These are phyloP conservation scores for Alternaria ventricosa DNA, from an alignment of 2,329 filamentous ascomycete species.

Conservation along the genomic window DNA sequence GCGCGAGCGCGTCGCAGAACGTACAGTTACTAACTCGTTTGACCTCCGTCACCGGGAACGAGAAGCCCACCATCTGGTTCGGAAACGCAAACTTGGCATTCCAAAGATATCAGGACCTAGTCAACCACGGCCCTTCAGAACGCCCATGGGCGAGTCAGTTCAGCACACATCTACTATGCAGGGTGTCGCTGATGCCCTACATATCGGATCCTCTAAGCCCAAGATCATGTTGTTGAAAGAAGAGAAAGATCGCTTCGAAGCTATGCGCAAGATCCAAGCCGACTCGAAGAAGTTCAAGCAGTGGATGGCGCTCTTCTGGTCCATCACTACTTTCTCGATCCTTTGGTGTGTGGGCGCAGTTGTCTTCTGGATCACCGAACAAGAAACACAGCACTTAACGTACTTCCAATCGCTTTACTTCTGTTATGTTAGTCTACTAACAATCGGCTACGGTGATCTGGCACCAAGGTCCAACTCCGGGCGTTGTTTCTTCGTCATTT, in stretches of 20 bases:
- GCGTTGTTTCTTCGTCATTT: slow-evolving; percentile 90
- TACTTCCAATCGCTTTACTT: slow-evolving; percentile 90
- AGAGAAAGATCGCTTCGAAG: slow-evolving; percentile 71
- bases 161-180: slow-evolving; percentile 8
- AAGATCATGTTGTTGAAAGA: slow-evolving; percentile 64
- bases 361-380: slow-evolving; percentile 72
- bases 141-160: slow-evolving; percentile 26
- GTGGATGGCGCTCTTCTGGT: slow-evolving; percentile 76
- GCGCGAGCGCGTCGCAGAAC: slow-evolving; percentile 61
- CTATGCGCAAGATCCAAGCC: slow-evolving; percentile 82
- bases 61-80: slow-evolving; percentile 30
- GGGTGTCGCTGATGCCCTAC: slow-evolving; percentile 17
- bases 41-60: slow-evolving; percentile 52
- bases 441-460: slow-evolving; percentile 85
- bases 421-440: slow-evolving; percentile 80
- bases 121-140: slow-evolving; percentile 26
- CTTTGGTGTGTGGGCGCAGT: slow-evolving; percentile 83
- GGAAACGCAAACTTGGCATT: slow-evolving; percentile 21
- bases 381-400: slow-evolving; percentile 61
- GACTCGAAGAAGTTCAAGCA: slow-evolving; percentile 69
- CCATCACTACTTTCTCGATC: slow-evolving; percentile 70
- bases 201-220: slow-evolving; percentile 38
- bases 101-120: slow-evolving; percentile 36
- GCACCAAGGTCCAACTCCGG: slow-evolving; percentile 79
- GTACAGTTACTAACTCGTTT: slow-evolving; percentile 60